Evolutionary conservation across 1,284 basidiomycete species (phyloP), one percentile per base, ranked within the genome.

Genomic region (Fomitiporia mediterranea): DNA sequence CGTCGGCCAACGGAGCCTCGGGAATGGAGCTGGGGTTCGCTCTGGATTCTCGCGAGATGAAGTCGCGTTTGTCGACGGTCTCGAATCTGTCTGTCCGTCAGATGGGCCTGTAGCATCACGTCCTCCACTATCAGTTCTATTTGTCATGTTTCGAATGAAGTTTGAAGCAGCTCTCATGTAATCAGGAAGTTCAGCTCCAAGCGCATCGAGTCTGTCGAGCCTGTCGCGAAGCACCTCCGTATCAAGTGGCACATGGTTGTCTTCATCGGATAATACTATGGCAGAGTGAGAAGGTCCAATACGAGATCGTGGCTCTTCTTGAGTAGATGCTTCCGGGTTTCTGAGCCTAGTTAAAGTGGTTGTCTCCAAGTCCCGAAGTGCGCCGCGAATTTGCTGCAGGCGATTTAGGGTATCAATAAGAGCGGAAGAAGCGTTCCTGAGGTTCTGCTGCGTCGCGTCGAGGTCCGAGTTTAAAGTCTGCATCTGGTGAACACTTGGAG

Each of bases 341-440:
- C n/a, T 19, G 19, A 32, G 55, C 46, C 54, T 23, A 39, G 32
- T 56, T 55, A 38, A 40, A 72, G 72, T n/a, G 71, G 68, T 17
- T 73, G 64, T 53, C 13, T 49, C 55, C 38, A 58, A 51, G 37
- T 64, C 66, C 39, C 61, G 55, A 47, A 68, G 63, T 48, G 69
- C 65, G 53, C 62, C 64, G 54, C 79, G 73, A 49, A 81, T 74
- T 64, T 77, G 74, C 50, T 73, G 73, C 60, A 82, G 74, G 35
- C 77, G 74, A 61, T 70, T 72, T 63, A 78, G 78, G 15, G 79
- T 79, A 32, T 74, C 73, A 51, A 80, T 75, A 34, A 83, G 67
- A 13, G 75, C 74, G 15, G 70, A 67, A 43, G 80, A 74, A 21
- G 80, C 76, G 17, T n/a, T 42, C 19, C 37, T 42, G 17, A 42